Evolutionary conservation across 1,284 basidiomycete genomes (phyloP), one percentile per base, ranked within the genome.

Genomic region (Exobasidium cylindrosporum): DNA sequence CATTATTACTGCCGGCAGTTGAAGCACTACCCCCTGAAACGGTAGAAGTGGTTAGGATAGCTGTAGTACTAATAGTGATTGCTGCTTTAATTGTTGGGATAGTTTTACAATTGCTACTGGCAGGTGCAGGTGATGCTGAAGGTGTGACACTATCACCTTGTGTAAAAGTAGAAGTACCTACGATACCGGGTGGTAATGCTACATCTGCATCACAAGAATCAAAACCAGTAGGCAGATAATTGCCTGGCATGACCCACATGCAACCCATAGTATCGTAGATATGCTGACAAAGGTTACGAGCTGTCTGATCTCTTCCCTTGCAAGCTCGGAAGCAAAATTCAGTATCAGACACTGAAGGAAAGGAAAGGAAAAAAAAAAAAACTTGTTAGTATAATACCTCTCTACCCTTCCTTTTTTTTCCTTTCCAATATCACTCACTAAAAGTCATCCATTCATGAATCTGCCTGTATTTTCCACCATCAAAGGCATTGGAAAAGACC

Each of bases 401-500:
- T 10, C 35, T 40, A 40, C 1, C 17, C 13, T 11, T 17, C 10
- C 30, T 7, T 67, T 17, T 68, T 69, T 67, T 77, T 10, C 35
- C 35, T 40, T 17, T 40, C 10, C 7, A 40, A 17, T 10, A 40
- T 40, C 35, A 40, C 35, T 40, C 35, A 40, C 35, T 14, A 31
- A 30, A 62, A 11, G 30, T 21, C 54, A 43, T 69, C 77, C 77
- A 79, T 44, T 76, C 72, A 29, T 66, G 60, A 58, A 74, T 62
- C 46, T 77, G 77, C 23, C 58, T 43, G 54, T 59, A 62, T 30
- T 73, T 87, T 23, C 21, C 26, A 26, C 43, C 40, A 21, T 59
- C 54, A 83, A 47, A 87, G 80, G 72, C 88, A 83, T 66, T 84
- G 68, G n/a, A 85, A 69, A 54, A 82, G 74, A 32, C 87, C 86